These are phyloP conservation scores for Tricholoma furcatifolium DNA, from an alignment of 768 basidiomycete genomes.

Conservation along the genomic window DNA sequence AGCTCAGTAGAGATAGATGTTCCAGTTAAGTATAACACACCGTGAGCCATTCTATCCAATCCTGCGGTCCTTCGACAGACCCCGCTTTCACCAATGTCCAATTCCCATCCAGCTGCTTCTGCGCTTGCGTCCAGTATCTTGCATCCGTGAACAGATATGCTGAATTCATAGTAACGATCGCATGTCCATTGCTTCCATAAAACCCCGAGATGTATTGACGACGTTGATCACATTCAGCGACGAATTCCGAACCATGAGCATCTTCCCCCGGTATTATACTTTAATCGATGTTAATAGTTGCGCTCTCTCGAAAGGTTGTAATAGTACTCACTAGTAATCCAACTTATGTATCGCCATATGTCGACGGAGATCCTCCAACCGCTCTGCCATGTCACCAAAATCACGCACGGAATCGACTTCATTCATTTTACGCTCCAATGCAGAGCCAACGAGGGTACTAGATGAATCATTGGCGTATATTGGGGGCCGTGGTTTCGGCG, in stretches of 20 bases:
- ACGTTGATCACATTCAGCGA: constrained; percentile 72
- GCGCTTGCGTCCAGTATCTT: constrained; percentile 81
- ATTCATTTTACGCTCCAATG: constrained; percentile 65
- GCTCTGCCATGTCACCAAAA: constrained; percentile 55
- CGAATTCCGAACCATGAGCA: constrained; percentile 82
- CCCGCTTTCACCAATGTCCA: constrained; percentile 72
- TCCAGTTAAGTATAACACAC: constrained; percentile 28
- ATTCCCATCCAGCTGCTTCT: constrained; percentile 64
- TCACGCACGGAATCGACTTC: constrained; percentile 56
- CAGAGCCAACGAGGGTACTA: constrained; percentile 75
- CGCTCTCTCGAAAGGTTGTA: not conserved
- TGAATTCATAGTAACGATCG: constrained; percentile 59
- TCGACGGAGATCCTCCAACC: constrained; percentile 60
- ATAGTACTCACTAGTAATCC: constrained; percentile 68
- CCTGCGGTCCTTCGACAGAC: constrained; percentile 48
- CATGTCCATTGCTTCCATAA: constrained; percentile 58
- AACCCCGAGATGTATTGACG: constrained; percentile 76
- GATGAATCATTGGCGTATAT: constrained; percentile 60
- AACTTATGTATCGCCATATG: constrained; percentile 66
- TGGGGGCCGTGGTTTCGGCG: constrained; percentile 19
- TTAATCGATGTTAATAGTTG: constrained; percentile 11
- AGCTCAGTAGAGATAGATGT: not conserved
- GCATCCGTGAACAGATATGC: constrained; percentile 82
- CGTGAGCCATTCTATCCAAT: constrained; percentile 81
- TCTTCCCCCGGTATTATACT: constrained; percentile 81